Conservation (phyloP, 2,329 filamentous ascomycete genomes). For the Aspergillus quadricinctus region DNA sequence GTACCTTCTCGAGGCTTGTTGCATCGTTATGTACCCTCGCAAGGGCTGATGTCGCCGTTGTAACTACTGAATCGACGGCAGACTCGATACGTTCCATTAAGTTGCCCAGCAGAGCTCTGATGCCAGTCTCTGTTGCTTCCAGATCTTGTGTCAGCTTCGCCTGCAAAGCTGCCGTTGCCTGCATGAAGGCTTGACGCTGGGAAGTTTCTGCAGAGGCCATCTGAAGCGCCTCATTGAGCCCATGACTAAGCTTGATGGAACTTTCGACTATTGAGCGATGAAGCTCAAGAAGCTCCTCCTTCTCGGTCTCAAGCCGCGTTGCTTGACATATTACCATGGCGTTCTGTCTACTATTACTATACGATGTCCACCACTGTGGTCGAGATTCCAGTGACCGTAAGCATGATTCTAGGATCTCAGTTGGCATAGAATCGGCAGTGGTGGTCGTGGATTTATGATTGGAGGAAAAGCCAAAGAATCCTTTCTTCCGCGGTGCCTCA, state of each 20-base stretch:
- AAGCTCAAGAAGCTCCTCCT: constrained; percentile 41
- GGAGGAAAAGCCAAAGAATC: constrained; percentile 17
- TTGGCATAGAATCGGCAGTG: constrained; percentile 13
- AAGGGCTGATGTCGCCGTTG: constrained; percentile 17
- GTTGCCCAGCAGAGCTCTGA: constrained; percentile 20
- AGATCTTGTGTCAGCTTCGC: constrained; percentile 28
- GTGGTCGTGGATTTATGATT: constrained; percentile 18
- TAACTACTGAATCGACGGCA: constrained; percentile 18
- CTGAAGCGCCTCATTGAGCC: constrained; percentile 31
- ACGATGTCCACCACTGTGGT: constrained; percentile 61
- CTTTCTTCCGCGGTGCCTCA: constrained; percentile 29
- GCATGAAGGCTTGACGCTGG: constrained; percentile 31
- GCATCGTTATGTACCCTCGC: constrained; percentile 14
- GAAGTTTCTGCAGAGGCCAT: constrained; percentile 26
- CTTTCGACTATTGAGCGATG: constrained; percentile 37
- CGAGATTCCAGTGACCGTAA: constrained; percentile 50
- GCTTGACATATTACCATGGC: constrained; percentile 60
- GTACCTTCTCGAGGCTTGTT: constrained; percentile 20
- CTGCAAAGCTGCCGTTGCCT: constrained; percentile 28
- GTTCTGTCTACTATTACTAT: constrained; percentile 59
- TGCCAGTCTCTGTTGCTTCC: constrained; percentile 22
- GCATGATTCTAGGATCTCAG: constrained; percentile 45
- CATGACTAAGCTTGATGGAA: constrained; percentile 31
- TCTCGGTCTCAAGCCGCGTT: constrained; percentile 55
- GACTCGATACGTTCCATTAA: constrained; percentile 24